phyloP scores from a whole-genome alignment of 257 asterid genomes.

The Parsonsia alboflavescens region DNA sequence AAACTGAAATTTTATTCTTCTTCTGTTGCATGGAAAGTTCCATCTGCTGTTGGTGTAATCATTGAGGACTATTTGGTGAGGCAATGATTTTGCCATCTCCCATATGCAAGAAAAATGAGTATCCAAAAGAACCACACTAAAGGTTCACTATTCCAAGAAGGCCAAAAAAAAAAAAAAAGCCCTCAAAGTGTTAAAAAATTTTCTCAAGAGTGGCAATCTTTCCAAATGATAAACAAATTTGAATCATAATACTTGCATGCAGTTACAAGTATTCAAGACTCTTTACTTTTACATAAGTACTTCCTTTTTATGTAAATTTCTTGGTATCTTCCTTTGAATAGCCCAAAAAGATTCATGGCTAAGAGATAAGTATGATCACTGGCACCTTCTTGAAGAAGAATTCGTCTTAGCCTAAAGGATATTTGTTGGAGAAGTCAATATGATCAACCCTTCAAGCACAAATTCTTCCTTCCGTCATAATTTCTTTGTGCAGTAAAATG shows the following conservation, averaged over 20 bases:
- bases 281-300: too few relatives aligned
- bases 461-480: background rate
- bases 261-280: too few relatives aligned
- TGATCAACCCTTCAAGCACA: background rate
- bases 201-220: background rate
- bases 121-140: background rate
- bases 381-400: background rate
- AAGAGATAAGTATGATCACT: background rate
- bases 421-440: background rate
- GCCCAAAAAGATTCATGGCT: too few relatives aligned
- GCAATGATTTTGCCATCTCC: constrained; percentile 14
- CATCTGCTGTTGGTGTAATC: background rate
- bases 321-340: too few relatives aligned
- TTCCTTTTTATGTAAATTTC: too few relatives aligned
- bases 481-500: too few relatives aligned
- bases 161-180: too few relatives aligned
- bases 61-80: constrained; percentile 12
- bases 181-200: too few relatives aligned
- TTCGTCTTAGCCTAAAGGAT: background rate
- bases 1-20: background rate
- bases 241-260: background rate
- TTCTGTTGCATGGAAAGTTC: background rate
- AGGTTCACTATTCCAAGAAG: too few relatives aligned
- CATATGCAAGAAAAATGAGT: constrained; percentile 5
- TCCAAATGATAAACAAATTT: background rate